Evolutionary conservation across 139 green algal species (phyloP), one percentile per base, ranked within the genome.

Genomic region (Coelastrella sp.): DNA sequence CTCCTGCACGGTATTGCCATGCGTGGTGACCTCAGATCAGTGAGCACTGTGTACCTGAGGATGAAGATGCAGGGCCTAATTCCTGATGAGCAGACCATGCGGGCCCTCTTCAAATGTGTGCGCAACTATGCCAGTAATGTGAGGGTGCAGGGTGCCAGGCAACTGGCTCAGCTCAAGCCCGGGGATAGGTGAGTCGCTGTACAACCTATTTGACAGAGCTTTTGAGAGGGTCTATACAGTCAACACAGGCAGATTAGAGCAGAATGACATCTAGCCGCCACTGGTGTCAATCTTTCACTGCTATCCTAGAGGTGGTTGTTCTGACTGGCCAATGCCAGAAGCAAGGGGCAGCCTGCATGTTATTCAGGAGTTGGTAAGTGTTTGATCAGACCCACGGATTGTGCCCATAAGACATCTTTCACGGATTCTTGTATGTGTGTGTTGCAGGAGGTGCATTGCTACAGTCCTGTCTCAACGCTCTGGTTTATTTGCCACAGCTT

Each of bases 1-100:
- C 69, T 87, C 51, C 82, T 87, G 66, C 57, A 81, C 30, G 71
- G 82, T 32, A 11, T 82, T 32, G 82, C 35, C 3, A 23, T 32
- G 5, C 48, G 38, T 9, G 82, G 82, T 6, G 57, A 76, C 35
- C 37, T 87, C n/a, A 25, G 2, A 30, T 35, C 38, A 23, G 82
- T 73, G 5, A 37, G 3, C 5, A 27, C 27, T 17, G 57, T 87
- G 19, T 82, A 81, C 35, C 17, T 35, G n/a, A 50, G 78, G 60
- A 4, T 84, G 3, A 41, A 34, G 13, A 45, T 50, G 27, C 60
- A 74, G 78, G 78, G 78, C 9, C 9, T 84, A 43, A 17, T 27
- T 30, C 78, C 78, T 45, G 78, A 84, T 23, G n/a, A 63, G 78
- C 78, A 84, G 60, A 75, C 62, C 1, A 79, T 86, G 66, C 25